Base-by-base conservation (phyloP, 345 rosid genomes). In the Reutealis trisperma region DNA sequence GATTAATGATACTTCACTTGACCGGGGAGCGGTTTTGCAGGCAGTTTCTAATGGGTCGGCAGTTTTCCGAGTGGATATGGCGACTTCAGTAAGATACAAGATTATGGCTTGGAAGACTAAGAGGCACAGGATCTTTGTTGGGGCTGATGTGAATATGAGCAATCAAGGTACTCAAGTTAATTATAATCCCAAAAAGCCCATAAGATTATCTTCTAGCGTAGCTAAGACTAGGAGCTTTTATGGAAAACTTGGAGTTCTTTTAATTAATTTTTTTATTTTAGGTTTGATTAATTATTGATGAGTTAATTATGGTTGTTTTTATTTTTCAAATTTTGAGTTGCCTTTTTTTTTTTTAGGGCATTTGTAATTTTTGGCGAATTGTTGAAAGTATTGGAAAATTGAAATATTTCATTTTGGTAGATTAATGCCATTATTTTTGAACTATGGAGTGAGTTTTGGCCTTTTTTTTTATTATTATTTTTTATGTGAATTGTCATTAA, bases 81-180 rank as follows among this genome's bases (percentile, higher is more conserved):
- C 70, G 37, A 90, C 96, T 25, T 52, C 69, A 13, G 92, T 93
- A 73, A 89, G 92, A 75, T 92, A 85, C 84, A 90, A 87, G 91
- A 85, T 89, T 80, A 6, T 89, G 30, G 68, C 77, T 1, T 91
- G 90, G 91, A 83, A 78, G 77, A 95, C 97, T 0, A 89, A 85
- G 84, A 87, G 90, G 78, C 54, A 81, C 2, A 61, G 6, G 69
- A 75, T 95, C 49, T 75, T 8, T 15, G 92, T 87, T 13, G 88
- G 90, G 32, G 94, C 80, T 61, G 69, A 83, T n/a, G 80, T 95
- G 61, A 63, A 71, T 42, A 89, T 93, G 81, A 84, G 84, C 70
- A 78, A 30, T 6, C 72, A 75, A 11, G 92, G 91, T 3, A 22
- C 63, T 14, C 84, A 80, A 73, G 75, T 59, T 73, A 0, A 37